Base-by-base conservation (phyloP, 2,329 filamentous ascomycete species). In the Aspergillus candidus region DNA sequence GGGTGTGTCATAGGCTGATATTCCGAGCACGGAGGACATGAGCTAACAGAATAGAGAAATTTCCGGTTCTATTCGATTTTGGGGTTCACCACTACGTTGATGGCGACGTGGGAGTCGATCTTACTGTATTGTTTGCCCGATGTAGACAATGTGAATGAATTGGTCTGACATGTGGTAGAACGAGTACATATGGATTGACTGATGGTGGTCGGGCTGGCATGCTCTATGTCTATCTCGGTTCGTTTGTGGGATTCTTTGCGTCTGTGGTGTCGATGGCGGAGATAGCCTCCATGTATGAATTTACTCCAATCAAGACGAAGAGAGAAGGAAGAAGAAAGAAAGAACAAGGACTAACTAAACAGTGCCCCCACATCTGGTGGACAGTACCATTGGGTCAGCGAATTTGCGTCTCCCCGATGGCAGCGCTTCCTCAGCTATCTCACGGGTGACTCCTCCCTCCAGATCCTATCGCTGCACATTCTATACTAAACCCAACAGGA, bases 301-400 rank as follows among this genome's bases (percentile, higher is more conserved):
- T 18, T 18, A 18, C 22, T 27, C 22, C 8, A 10, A 27, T 1
- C 2, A 27, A 7, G 22, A 27, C 2, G 22, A 8, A 8, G 22
- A 27, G 3, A 10, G 10, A 10, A 6, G 8, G 3, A 2, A 27
- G 8, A 27, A 27, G 22, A 27, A 7, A 27, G 7, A 10, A 10
- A 27, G 22, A 22, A 6, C 3, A 7, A 22, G 6, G 4, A 27
- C 8, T 27, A 10, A 27, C 34, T 12, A n/a, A 17, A 41, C 32
- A 65, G 59, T 42, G 56, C 66, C 10, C 65, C 66, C 18, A 67
- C 64, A 3, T 66, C 63, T 4, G 66, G 61, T 39, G 66, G 63
- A 11, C 66, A 69, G 43, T 69, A 69, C 35, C 65, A 68, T 49
- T 69, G 66, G 66, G 63, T 64, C 22, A 63, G 61, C 42, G 63